Percentiles rank a stretch among this genome's conserved stretches.
Conservation (phyloP, 371 early-diverging fungal species). For the Rhizopus sp. region DNA sequence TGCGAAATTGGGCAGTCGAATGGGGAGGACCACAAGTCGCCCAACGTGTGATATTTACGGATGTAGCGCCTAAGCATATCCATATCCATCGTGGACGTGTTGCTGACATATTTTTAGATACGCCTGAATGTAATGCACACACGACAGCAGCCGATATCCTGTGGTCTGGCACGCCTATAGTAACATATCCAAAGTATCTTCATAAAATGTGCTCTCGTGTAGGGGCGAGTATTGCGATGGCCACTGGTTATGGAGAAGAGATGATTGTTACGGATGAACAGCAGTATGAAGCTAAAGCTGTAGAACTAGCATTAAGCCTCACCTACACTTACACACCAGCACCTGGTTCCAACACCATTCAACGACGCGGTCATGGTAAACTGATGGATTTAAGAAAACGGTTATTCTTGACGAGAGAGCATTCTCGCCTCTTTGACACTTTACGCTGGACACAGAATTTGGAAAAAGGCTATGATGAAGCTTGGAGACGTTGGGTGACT, state of each 20-base stretch:
- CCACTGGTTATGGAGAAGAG: slow-evolving; percentile 80
- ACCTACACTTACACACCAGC: slow-evolving; percentile 50
- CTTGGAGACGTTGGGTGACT: slow-evolving; percentile 79
- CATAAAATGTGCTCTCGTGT: slow-evolving; percentile 94
- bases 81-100: slow-evolving; percentile 94
- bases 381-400: slow-evolving; percentile 71
- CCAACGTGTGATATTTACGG: slow-evolving; percentile 85
- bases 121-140: slow-evolving; percentile 94
- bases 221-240: slow-evolving; percentile 84
- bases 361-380: slow-evolving; percentile 62
- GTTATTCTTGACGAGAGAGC: slow-evolving; percentile 77
- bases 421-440: slow-evolving; percentile 84
- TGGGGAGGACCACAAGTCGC: slow-evolving; percentile 83
- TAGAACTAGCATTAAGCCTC: slow-evolving; percentile 62
- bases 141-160: slow-evolving; percentile 94
- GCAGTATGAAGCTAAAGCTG: slow-evolving; percentile 81
- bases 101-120: slow-evolving; percentile 91
- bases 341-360: slow-evolving; percentile 23
- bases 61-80: slow-evolving; percentile 90
- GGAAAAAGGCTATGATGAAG: slow-evolving; percentile 73
- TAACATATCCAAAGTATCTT: slow-evolving; percentile 86
- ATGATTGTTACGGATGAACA: slow-evolving; percentile 81
- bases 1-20: slow-evolving; percentile 70
- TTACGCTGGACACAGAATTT: slow-evolving; percentile 83
- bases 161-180: slow-evolving; percentile 92